Base-by-base conservation (phyloP, 257 asterid genomes). In the Scutellaria baicalensis region DNA sequence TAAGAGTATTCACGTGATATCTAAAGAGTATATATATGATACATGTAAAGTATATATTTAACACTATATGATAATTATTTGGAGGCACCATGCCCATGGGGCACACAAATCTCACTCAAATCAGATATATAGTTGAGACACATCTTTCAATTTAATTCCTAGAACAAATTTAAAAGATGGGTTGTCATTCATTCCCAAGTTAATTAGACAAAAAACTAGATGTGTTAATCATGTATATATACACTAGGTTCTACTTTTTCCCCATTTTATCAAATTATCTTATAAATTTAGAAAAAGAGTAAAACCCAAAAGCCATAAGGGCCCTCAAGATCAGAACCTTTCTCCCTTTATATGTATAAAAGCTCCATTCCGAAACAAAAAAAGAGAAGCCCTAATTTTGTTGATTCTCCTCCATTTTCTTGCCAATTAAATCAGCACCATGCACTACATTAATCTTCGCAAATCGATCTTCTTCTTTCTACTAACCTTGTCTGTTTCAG, bases 321-420 rank as follows among this genome's bases (percentile, higher is more conserved):
- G 64, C 75, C 78, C 76, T 61, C 69, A 68, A 78, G 72, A 78
- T 55, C 78, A 62, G 74, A 64, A 44, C 35, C 47, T 44, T 45
- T 17, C 44, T 66, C 43, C 72, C 67, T 52, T 59, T 68, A 51
- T 65, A 38, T 71, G 48, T 45, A 44, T 49, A 65, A 17, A 44
- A 51, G 6, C 9, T 40, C 45, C 45, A 40, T 40, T 43, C 47
- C 33, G 47, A 42, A 14, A 35, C 62, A 44, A 42, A 70, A 49
- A 57, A 74, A 36, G 48, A 74, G 68, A 43, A 42, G 17, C 54
- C 54, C 60, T 61, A 9, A 1, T 45, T 31, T 43, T 57, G 40
- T 23, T 39, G 4, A 27, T 2, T 27, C 33, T 3, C 33, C 70
- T 56, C 64, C 49, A 14, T 55, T 56, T 17, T 1, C 18, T 6